A percentile compares a stretch with the other conserved stretches of the same genome.
These are phyloP conservation scores for Cladorrhinum sp. DNA, from an alignment of 2,329 filamentous ascomycete species.

Conservation along the genomic window DNA sequence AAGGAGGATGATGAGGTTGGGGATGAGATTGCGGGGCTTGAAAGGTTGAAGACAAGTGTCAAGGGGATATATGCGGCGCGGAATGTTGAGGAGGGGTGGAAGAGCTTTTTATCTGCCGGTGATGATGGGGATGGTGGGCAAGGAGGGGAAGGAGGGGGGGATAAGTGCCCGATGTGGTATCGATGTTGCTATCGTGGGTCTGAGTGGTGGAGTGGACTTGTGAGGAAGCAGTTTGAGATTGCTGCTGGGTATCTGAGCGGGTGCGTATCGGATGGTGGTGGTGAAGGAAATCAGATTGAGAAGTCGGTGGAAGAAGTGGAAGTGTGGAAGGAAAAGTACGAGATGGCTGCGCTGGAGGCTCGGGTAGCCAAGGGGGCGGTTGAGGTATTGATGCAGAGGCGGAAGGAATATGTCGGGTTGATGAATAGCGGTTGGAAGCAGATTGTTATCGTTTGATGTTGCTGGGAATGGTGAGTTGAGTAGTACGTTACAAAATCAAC, in stretches of 20 bases:
- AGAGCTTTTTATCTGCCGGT: background rate
- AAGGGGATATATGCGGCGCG: background rate
- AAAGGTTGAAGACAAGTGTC: background rate
- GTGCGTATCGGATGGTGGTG: background rate
- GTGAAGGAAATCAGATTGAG: background rate
- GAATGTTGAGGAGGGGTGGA: background rate
- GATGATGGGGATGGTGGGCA: background rate
- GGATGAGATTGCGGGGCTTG: background rate
- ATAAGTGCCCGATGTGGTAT: background rate
- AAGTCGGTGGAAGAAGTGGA: background rate
- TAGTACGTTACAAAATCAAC: no score
- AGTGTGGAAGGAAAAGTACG: background rate
- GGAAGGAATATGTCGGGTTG: conserved; percentile 8
- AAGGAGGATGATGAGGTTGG: background rate
- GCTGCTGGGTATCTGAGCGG: background rate
- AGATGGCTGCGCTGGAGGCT: conserved; percentile 7
- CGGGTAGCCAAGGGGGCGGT: conserved; percentile 7
- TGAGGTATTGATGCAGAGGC: conserved; percentile 7
- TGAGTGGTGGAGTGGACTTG: background rate
- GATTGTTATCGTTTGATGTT: conserved; percentile 12
- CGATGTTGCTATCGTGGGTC: background rate
- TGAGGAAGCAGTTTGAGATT: background rate
- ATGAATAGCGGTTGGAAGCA: conserved; percentile 11
- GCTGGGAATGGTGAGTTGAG: no score
- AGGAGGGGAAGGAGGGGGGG: background rate